Conservation (phyloP, 805 yeast genomes). For the Geotrichum ghanense region DNA sequence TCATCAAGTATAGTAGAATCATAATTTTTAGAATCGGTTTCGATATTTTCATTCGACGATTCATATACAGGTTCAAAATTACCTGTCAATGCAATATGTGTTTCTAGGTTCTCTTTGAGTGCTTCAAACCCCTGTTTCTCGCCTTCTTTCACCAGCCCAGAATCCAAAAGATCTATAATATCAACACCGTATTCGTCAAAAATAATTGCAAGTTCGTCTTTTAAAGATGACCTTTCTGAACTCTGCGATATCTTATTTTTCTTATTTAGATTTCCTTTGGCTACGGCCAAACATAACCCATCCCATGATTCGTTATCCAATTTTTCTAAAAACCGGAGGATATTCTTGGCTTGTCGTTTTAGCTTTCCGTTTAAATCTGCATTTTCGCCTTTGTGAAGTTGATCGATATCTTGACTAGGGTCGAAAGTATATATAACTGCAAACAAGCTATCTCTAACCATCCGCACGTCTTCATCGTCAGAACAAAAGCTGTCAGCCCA, state of each 20-base stretch:
- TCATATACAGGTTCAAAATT: slow-evolving; percentile 9
- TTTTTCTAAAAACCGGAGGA: slow-evolving; percentile 13
- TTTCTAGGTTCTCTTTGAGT: slow-evolving; percentile 21
- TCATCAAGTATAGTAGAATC: not conserved
- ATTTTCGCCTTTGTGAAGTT: not conserved
- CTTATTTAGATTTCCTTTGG: slow-evolving; percentile 9
- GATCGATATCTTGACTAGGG: not conserved
- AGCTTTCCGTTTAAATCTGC: slow-evolving; percentile 6
- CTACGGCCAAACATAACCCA: slow-evolving; percentile 19
- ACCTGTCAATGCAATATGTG: slow-evolving; percentile 10
- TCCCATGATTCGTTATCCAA: slow-evolving; percentile 18
- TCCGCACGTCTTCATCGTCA: slow-evolving; percentile 22
- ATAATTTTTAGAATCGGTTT: not conserved
- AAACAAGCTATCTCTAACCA: slow-evolving; percentile 26
- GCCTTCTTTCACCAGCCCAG: slow-evolving; percentile 10
- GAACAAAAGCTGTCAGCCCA: slow-evolving; percentile 26
- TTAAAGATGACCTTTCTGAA: slow-evolving; percentile 1
- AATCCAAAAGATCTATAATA: slow-evolving; percentile 12
- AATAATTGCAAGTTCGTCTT: slow-evolving; percentile 7
- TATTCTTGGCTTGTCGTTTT: slow-evolving; percentile 7
- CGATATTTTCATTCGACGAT: not conserved
- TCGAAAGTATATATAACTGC: slow-evolving; percentile 26
- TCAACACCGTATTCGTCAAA: slow-evolving; percentile 21
- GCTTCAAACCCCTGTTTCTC: slow-evolving; percentile 19
- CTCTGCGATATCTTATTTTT: not conserved